Conservation (phyloP, 1,139 yeast genomes). For the Pichia sp. region DNA sequence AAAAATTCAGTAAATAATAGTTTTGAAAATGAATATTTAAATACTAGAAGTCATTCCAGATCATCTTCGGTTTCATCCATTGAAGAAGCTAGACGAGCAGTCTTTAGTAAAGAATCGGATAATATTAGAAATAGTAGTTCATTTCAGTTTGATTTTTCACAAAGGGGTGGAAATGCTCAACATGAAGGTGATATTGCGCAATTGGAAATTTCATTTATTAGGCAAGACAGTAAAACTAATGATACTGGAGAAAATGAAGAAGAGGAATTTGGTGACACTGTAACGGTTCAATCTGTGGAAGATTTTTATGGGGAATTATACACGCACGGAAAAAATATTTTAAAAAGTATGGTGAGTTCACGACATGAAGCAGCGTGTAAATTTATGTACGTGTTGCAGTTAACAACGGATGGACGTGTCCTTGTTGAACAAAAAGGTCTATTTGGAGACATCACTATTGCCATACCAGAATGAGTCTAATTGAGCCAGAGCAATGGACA, state of each 20-base stretch:
- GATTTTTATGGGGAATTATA: background rate
- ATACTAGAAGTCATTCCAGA: slow-evolving; percentile 9
- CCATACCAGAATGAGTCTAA: background rate
- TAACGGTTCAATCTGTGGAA: background rate
- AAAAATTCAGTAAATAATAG: background rate
- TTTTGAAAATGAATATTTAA: slow-evolving; percentile 8
- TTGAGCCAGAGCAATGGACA: slow-evolving; percentile 59
- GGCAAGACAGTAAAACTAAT: no score
- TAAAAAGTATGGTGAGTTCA: background rate
- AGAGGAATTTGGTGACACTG: no score
- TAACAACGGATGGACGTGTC: slow-evolving; percentile 3
- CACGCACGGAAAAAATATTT: no score
- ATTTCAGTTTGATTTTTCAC: slow-evolving; percentile 15
- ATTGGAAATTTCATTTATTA: no score
- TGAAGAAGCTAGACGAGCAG: slow-evolving; percentile 26
- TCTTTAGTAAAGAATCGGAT: background rate
- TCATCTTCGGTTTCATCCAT: slow-evolving; percentile 24
- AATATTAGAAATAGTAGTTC: slow-evolving; percentile 13
- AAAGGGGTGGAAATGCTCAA: slow-evolving; percentile 4
- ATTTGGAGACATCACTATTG: background rate
- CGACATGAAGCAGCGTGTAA: background rate
- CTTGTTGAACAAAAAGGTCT: slow-evolving; percentile 3
- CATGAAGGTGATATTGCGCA: background rate
- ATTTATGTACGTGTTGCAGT: slow-evolving; percentile 4
- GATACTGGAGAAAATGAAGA: no score